phyloP scores from a whole-genome alignment of 2,329 filamentous ascomycete genomes.

The Microascus cirrosus region DNA sequence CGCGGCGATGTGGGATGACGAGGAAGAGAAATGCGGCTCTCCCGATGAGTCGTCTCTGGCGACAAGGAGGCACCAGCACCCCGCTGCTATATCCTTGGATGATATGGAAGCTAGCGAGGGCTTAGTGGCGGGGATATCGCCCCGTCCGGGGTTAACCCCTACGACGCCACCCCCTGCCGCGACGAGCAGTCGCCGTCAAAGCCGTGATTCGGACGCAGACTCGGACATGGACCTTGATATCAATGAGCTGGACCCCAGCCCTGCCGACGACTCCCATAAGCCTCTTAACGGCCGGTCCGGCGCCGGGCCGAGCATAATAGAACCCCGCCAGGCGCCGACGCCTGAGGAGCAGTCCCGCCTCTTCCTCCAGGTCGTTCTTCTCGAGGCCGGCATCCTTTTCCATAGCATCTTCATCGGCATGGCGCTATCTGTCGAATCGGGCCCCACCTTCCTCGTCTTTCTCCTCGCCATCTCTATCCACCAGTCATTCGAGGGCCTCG shows the following conservation, averaged over 20 bases:
- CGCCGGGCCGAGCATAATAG: slow-evolving; percentile 6
- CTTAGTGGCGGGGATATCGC: slow-evolving; percentile 47
- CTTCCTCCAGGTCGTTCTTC: slow-evolving; percentile 65
- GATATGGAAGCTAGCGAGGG: slow-evolving; percentile 41
- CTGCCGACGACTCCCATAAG: slow-evolving; percentile 1
- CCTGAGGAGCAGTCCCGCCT: slow-evolving; percentile 53
- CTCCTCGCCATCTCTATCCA: slow-evolving; percentile 74
- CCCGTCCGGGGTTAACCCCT: slow-evolving; percentile 43
- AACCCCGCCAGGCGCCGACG: not conserved
- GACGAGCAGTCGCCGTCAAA: slow-evolving; percentile 15
- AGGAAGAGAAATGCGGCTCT: slow-evolving; percentile 20
- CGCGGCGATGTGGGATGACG: slow-evolving; percentile 33
- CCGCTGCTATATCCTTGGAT: slow-evolving; percentile 36
- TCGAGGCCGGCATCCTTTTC: slow-evolving; percentile 76
- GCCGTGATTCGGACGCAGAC: slow-evolving; percentile 23
- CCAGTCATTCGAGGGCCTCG: slow-evolving; percentile 81
- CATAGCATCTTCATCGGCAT: slow-evolving; percentile 82
- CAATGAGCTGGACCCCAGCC: slow-evolving; percentile 44
- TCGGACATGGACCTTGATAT: slow-evolving; percentile 49
- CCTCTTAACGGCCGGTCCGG: slow-evolving; percentile 7
- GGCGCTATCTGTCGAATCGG: slow-evolving; percentile 72
- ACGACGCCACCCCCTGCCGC: slow-evolving; percentile 15
- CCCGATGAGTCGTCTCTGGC: not conserved
- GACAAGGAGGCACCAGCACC: slow-evolving; percentile 22
- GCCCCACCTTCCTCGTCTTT: slow-evolving; percentile 69